Conservation (phyloP, 768 basidiomycete species). For the Termitomyces sp. region DNA sequence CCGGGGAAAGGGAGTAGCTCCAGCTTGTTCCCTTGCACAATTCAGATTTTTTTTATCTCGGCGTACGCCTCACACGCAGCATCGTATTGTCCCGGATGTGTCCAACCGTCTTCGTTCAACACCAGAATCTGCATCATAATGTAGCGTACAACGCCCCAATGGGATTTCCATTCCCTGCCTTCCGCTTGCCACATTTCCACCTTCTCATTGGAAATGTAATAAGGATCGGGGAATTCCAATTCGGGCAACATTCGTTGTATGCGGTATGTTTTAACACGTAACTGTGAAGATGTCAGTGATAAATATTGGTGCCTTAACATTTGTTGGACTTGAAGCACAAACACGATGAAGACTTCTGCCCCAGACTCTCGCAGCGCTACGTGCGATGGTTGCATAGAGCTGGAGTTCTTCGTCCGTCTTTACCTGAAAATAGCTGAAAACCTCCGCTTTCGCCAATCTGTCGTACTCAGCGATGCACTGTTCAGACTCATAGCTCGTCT, state of each 20-base stretch:
- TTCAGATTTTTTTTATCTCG: background rate
- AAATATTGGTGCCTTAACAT: background rate
- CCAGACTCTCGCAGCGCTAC: background rate
- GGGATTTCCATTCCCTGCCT: background rate
- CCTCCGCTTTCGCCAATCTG: background rate
- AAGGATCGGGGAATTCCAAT: background rate
- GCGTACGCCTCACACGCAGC: background rate
- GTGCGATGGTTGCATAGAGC: background rate
- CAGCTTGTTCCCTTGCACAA: background rate
- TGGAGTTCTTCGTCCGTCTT: background rate
- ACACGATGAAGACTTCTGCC: background rate
- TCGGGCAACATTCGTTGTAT: background rate
- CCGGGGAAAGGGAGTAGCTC: background rate
- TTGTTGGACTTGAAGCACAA: background rate
- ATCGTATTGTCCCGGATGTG: background rate
- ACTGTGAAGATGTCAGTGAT: background rate
- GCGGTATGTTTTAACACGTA: background rate
- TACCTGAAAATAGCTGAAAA: background rate
- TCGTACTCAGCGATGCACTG: background rate
- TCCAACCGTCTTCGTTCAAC: background rate
- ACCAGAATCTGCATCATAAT: too few relatives aligned
- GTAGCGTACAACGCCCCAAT: background rate
- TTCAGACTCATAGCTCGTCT: background rate
- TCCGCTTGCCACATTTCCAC: background rate
- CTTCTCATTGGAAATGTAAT: background rate